Evolutionary conservation across 2,329 filamentous ascomycete species (phyloP).

Genomic region (Verticillium alfalfae): DNA sequence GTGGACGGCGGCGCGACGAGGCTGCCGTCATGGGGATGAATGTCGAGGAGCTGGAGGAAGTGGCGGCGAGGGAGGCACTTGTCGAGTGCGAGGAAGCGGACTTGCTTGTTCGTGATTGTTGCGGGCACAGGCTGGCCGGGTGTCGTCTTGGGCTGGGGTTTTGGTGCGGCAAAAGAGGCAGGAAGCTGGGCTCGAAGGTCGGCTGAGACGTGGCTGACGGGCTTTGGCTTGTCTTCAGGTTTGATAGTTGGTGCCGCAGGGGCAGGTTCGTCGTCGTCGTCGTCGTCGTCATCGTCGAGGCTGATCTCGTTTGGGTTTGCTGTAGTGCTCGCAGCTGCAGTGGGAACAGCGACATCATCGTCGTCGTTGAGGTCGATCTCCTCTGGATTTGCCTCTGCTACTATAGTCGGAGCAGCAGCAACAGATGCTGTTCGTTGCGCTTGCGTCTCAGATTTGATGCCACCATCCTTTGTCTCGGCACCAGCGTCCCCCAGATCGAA

Average conservation of each 20-base stretch:
- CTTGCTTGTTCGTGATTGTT: conserved; percentile 71
- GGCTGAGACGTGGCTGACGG: conserved; percentile 43
- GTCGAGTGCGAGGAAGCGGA: conserved; percentile 83
- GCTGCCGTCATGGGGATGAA: conserved; percentile 34
- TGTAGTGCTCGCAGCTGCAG: conserved; percentile 3
- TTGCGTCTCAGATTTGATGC: neutral
- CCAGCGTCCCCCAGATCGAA: conserved; percentile 32
- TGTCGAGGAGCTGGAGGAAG: conserved; percentile 74
- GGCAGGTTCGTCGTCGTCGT: conserved; percentile 20
- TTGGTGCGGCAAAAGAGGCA: conserved; percentile 58
- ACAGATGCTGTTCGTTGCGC: neutral
- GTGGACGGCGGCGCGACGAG: neutral
- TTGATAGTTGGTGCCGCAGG: conserved; percentile 14
- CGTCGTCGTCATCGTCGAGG: conserved; percentile 56
- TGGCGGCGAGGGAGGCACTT: conserved; percentile 78
- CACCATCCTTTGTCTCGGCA: neutral
- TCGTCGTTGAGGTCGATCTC: conserved; percentile 11
- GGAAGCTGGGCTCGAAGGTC: conserved; percentile 70
- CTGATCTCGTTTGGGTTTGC: conserved; percentile 66
- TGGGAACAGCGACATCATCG: neutral
- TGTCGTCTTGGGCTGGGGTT: conserved; percentile 25
- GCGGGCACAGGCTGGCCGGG: conserved; percentile 61
- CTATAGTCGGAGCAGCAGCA: neutral
- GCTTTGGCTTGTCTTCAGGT: conserved; percentile 1
- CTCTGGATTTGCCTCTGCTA: conserved; percentile 6